Evolutionary conservation across 192 early-diverging fungal genomes (phyloP), one percentile per base, ranked within the genome.

Genomic region (Borealophlyctis nickersoniae): DNA sequence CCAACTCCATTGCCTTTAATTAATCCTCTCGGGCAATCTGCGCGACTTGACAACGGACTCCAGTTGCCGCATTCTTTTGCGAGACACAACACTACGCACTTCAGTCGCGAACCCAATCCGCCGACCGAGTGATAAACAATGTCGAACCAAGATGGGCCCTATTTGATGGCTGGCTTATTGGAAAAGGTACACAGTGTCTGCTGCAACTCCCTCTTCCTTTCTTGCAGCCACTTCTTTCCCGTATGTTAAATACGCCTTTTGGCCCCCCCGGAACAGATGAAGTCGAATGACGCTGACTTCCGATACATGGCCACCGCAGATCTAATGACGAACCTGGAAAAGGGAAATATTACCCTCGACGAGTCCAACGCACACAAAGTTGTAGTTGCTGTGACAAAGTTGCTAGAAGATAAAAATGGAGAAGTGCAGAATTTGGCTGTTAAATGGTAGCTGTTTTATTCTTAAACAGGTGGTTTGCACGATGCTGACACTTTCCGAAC

Each of bases 271-370:
- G 35, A 14, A 26, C 45, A 86, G 81, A 77, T 81, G 77, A 61
- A 72, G 19, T 56, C 71, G 31, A 45, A 62, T 31, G 92, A 94
- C 72, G 82, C 88, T 24, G 92, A 94, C 73, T 89, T 89, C 69
- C 88, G 92, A 39, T 92, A 86, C 72, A 94, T 94, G 92, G 92
- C 91, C 26, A 52, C 84, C 23, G 83, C 83, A 60, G 92, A 94
- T 73, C 75, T 94, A 49, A 86, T 84, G 65, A 84, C 81, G 13
- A 89, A 89, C 58, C 79, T 91, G 14, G 79, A 83, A 39, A 84
- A 83, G 56, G 78, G 84, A 7, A 66, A 63, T 26, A 83, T 88
- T 62, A 61, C 54, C 5, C 67, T 78, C 4, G 81, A 79, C 51
- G 88, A 91, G 13, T 67, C 82, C 26, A 67, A 69, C 30, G 79